Evolutionary conservation across 345 rosid species (phyloP), one percentile per base, ranked within the genome.

Genomic region (Cardamine chenopodiifolia): DNA sequence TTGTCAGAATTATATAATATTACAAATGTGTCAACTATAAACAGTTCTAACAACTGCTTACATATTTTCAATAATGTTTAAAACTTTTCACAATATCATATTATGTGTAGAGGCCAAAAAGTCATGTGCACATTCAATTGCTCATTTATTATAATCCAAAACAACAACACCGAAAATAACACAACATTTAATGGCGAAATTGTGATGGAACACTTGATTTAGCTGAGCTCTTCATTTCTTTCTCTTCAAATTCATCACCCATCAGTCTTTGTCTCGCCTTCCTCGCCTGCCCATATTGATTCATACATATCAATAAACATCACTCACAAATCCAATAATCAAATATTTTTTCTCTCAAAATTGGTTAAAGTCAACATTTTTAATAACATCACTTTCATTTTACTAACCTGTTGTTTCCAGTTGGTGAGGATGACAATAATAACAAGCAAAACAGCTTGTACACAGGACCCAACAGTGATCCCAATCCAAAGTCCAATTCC

Each of bases 321-420:
- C 66, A 22, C 19, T 47, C 49, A 29, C 55, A 54, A 9, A 40
- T 31, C 37, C 29, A 65, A 42, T 3, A 22, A n/a, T 25, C 37
- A 66, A 19, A 13, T 13, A n/a, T 23, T 23, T 23, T 23, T 22
- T 55, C 20, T 45, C 23, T 4, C 7, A 19, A 44, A 5, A n/a
- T 2, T 23, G 25, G 25, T 23, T 23, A 23, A 29, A 39, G 2
- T 3, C 22, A 67, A 67, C 58, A 45, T 8, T 19, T 32, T 1
- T 19, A 66, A 74, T 6, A 9, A 17, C 50, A 66, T 32, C 50
- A 45, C 50, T 74, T 23, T 49, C 52, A 58, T 15, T 19, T 52
- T 7, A 77, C 77, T n/a, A 39, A 78, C 81, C 81, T 78, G 78
- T 73, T 67, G 56, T 79, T 74, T 75, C 82, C 79, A 79, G 44